Base-by-base conservation (phyloP, 495 filamentous ascomycete genomes). In the Neurospora sp. region DNA sequence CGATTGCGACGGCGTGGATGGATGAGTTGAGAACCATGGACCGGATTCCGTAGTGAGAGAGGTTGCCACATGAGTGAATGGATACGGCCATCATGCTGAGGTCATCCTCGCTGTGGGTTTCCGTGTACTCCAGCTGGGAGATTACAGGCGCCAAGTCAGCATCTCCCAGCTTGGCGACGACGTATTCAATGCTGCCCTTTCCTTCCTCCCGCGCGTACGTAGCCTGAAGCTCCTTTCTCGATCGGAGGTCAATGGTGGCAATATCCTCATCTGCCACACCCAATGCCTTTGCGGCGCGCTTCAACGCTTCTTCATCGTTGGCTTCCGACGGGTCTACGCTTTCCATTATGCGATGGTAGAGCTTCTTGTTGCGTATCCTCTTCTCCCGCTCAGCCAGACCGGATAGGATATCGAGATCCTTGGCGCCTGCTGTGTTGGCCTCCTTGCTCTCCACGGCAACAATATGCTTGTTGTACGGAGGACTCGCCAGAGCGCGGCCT, bases 21-120 rank as follows among this genome's bases (percentile, higher is more conserved):
- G 88, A 86, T 2, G 94, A 92, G 77, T 97, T 98, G 42, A 93
- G 78, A 16, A 92, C 80, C 59, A 99, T 85, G 4, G 96, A 96
- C 7, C 92, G 91, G 53, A 99, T 89, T 3, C 92, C 96, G 77
- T 97, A 94, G 77, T 99, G 96, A n/a, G 95, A 88, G 16, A 99
- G 89, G 77, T 98, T 98, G 71, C 96, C 96, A 80, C 96, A 99
- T 22, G 94, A 97, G 80, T 99, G 96, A 68, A 99, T 91, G 0
- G 96, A 98, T 3, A 97, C 90, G 31, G 96, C 90, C 89, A 98
- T 93, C 40, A 97, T 83, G 39, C 84, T 85, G 35, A 83, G 83
- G 69, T 82, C 81, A 18, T 80, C 74, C 42, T 74, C 81, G 16
- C 75, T 74, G 42, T 78, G 78, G 16, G 72, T 70, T 35, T 73